Conservation (phyloP, 805 yeast species). For the Saturnispora serradocipensis region DNA sequence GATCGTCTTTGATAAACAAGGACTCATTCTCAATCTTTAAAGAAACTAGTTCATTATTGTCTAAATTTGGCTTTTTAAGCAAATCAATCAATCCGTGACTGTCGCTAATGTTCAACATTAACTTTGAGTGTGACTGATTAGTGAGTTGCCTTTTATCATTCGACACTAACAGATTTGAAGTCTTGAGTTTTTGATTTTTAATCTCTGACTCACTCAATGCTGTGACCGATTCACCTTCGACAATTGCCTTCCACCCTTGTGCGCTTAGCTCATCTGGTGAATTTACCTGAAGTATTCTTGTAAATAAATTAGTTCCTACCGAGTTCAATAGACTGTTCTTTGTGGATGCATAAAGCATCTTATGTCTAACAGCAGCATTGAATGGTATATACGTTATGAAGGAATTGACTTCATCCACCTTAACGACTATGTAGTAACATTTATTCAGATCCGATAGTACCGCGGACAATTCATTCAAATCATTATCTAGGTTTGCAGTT, state of each 20-base stretch:
- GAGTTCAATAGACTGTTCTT: slow-evolving; percentile 67
- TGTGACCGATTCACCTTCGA: slow-evolving; percentile 28
- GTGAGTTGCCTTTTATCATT: slow-evolving; percentile 3
- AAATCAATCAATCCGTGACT: background rate
- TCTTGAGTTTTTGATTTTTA: slow-evolving; percentile 36
- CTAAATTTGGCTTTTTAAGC: background rate
- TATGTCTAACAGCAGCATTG: slow-evolving; percentile 64
- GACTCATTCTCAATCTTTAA: slow-evolving; percentile 7
- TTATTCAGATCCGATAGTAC: slow-evolving; percentile 25
- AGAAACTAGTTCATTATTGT: background rate
- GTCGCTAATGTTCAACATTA: slow-evolving; percentile 6
- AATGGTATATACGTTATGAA: slow-evolving; percentile 88
- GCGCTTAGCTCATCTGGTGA: slow-evolving; percentile 40
- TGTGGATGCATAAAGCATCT: slow-evolving; percentile 92
- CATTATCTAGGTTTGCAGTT: background rate
- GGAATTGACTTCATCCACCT: slow-evolving; percentile 31
- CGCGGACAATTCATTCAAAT: slow-evolving; percentile 2
- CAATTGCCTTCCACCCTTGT: slow-evolving; percentile 37
- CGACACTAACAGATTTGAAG: slow-evolving; percentile 28
- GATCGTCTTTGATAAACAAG: background rate
- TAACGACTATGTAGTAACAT: slow-evolving; percentile 24
- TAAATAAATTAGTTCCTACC: slow-evolving; percentile 42
- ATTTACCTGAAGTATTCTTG: background rate
- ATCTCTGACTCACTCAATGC: slow-evolving; percentile 56
- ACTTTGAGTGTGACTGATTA: slow-evolving; percentile 1